These are phyloP conservation scores for Leucosporidium yakuticum DNA, from an alignment of 768 basidiomycete species.

Conservation along the genomic window DNA sequence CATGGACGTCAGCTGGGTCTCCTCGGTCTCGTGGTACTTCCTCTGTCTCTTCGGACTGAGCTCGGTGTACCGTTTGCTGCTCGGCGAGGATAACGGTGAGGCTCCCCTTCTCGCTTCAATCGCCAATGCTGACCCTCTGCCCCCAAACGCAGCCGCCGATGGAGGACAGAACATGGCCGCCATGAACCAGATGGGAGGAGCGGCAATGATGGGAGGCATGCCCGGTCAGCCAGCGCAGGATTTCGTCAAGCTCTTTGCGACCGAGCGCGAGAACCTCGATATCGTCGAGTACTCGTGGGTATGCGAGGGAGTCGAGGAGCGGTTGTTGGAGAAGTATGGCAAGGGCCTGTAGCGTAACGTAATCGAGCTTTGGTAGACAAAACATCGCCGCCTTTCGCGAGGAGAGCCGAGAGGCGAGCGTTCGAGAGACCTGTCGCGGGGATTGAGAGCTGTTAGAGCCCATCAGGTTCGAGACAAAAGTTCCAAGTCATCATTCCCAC, in stretches of 20 bases:
- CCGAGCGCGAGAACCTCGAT: conserved; percentile 85
- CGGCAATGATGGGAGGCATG: conserved; percentile 32
- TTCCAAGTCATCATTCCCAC: too few species aligned
- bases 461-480: too few species aligned
- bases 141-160: conserved; percentile 59
- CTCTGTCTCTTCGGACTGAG: conserved; percentile 95
- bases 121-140: not conserved
- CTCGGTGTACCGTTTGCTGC: conserved; percentile 85
- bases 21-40: conserved; percentile 98
- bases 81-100: conserved; percentile 83
- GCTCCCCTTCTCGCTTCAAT: conserved; percentile 17
- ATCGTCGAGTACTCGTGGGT: conserved; percentile 52
- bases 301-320: conserved; percentile 46
- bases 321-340: conserved; percentile 42
- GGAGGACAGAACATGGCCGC: conserved; percentile 65
- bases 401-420: too few species aligned
- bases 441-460: too few species aligned
- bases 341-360: conserved; percentile 3
- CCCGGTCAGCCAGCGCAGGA: conserved; percentile 62
- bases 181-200: conserved; percentile 41
- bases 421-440: too few species aligned
- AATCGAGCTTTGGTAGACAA: not conserved
- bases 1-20: conserved; percentile 99
- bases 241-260: conserved; percentile 79
- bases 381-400: too few species aligned